These are phyloP conservation scores for Solanum pimpinellifolium DNA, from an alignment of 257 asterid genomes.

Conservation along the genomic window DNA sequence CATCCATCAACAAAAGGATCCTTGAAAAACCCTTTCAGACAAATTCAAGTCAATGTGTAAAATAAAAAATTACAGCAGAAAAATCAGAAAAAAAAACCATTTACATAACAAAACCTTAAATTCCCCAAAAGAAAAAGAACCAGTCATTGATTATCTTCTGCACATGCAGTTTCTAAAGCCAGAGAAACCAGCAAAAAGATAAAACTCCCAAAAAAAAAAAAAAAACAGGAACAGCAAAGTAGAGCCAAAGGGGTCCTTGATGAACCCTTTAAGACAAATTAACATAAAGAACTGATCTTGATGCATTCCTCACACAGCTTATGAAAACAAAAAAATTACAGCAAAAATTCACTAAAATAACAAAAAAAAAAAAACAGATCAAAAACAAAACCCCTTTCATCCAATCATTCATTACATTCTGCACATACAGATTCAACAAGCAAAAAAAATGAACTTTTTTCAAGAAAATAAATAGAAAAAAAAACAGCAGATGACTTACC, in stretches of 20 bases:
- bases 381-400: not conserved
- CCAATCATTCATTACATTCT: not conserved
- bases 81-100: not conserved
- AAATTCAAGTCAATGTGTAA: not conserved
- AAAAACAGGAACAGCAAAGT: not conserved
- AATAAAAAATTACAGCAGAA: not conserved
- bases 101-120: not conserved
- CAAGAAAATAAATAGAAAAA: not conserved
- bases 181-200: not conserved
- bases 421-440: not conserved
- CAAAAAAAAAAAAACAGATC: not conserved
- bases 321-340: not conserved
- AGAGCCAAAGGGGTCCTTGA: not conserved
- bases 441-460: not conserved
- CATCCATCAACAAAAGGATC: not conserved
- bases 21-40: not conserved
- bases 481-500: constrained; percentile 17
- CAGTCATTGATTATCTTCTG: not conserved
- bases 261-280: not conserved
- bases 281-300: not conserved
- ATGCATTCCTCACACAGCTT: not conserved
- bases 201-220: not conserved
- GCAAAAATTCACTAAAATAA: not conserved
- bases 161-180: not conserved
- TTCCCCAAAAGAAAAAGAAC: not conserved